Evolutionary conservation across 192 early-diverging fungal genomes (phyloP), one percentile per base, ranked within the genome.

Genomic region (Kappamyces sp.): DNA sequence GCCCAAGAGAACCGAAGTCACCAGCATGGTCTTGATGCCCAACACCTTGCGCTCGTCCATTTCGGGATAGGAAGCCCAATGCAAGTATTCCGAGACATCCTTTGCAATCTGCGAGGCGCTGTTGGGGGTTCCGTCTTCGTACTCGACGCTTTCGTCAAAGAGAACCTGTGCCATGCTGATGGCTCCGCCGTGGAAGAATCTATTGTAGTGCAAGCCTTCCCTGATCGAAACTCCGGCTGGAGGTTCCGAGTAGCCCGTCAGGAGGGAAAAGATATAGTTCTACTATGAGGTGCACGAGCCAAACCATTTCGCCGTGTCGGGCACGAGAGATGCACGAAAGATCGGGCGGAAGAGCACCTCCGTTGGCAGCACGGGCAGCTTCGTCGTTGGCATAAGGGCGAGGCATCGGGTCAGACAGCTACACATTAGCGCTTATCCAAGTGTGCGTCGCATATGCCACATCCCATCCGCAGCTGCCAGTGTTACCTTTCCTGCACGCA

Each of bases 181-280:
- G 50, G 93, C 88, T 63, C 93, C 93, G 46, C 95, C 93, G 14
- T 91, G 95, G 89, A 98, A 98, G 80, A 96, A 98, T 41, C 91
- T 90, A 84, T 98, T 98, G 83, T 92, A 98, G 84, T 96, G 90
- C 14, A 98, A 80, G 54, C 93, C 95, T 65, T 94, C 91, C 71
- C 92, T 88, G 47, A 98, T 67, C 55, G 84, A 80, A 52, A 98
- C 84, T 68, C 95, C 93, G 12, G 92, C 90, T 47, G 95, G 95
- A 41, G 95, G 84, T 60, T 96, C 92, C 61, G 83, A 76, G 76
- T 96, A 98, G 35, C 95, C 93, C 12, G 91, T 91, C 60, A 98
- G 81, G 60, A 98, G 84, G 52, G 92, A 73, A 72, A 94, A 98
- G 54, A 96, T 84, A 67, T 98, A 98, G 71, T 98, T 88, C 79